Base-by-base conservation (phyloP, 768 basidiomycete genomes). In the Suillus alpinus region DNA sequence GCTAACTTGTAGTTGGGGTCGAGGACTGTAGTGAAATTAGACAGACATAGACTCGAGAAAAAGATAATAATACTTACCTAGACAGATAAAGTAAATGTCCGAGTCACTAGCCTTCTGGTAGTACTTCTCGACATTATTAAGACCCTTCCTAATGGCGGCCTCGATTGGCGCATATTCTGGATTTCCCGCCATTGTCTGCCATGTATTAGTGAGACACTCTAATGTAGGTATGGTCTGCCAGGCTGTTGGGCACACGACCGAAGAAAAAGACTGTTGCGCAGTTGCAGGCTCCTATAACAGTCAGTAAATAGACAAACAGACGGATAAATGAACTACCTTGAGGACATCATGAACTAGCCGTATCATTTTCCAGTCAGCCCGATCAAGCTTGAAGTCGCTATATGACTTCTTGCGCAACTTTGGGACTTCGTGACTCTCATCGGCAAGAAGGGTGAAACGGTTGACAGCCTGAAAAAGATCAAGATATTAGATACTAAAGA, bases 301-400 rank as follows among this genome's bases (percentile, higher is more conserved):
- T 40, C 16, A 18, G 40, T 41, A n/a, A 41, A 7, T n/a, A 41
- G 20, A 43, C 2, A 1, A 20, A 20, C 8, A 4, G 18, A 41
- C 3, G 9, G 4, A 43, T 12, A n/a, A 41, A 6, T 18, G 3
- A 40, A 41, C 1, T 43, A 43, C 41, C n/a, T 43, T 43, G 41
- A 43, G 41, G 10, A 67, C 46, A 70, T 67, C 9, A n/a, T 66
- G 60, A 4, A 73, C 68, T 6, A 69, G 61, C 10, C 55, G 56
- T 1, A 75, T 53, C 39, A 63, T 62, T 18, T 63, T 61, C 71
- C 74, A 75, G 51, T 75, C 69, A 2, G 58, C 26, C 0, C 34
- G 1, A 12, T 59, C 18, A 0, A 74, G 62, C 23, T 58, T 59
- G 53, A 66, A 73, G 51, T 72, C 63, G 12, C 56, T 53, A 58